phyloP scores from a whole-genome alignment of 805 yeast species.

The Kregervanrija delftensis region DNA sequence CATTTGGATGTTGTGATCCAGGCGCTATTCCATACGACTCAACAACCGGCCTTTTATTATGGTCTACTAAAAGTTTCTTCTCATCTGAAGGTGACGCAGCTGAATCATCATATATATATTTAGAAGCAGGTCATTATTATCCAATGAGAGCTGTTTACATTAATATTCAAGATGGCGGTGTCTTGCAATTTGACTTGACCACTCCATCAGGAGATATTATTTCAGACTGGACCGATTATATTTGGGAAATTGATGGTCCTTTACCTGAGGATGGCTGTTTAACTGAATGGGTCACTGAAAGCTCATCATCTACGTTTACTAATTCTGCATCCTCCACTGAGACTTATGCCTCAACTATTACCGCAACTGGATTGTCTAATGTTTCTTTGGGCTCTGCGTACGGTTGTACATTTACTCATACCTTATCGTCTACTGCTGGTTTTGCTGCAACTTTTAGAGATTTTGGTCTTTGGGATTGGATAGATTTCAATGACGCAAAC shows the following conservation, averaged over 20 bases:
- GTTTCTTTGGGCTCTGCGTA: not conserved
- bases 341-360: no score
- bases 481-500: not conserved
- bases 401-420: not conserved
- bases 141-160: conserved; percentile 6
- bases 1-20: conserved; percentile 8
- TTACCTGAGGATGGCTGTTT: no score
- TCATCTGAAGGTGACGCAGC: not conserved
- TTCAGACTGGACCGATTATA: no score
- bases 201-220: no score
- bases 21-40: not conserved
- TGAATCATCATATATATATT: not conserved
- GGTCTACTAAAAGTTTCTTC: not conserved
- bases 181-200: no score
- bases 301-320: no score
- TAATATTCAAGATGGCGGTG: not conserved
- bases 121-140: conserved; percentile 4
- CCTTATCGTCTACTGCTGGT: conserved; percentile 1
- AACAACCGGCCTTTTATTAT: not conserved
- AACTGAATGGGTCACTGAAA: no score
- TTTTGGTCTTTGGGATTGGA: not conserved
- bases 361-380: no score
- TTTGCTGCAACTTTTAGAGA: conserved; percentile 5
- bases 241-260: no score
- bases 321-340: no score